Evolutionary conservation across 1,284 basidiomycete genomes (phyloP), one percentile per base, ranked within the genome.

Genomic region (Cystobasidium sp.): DNA sequence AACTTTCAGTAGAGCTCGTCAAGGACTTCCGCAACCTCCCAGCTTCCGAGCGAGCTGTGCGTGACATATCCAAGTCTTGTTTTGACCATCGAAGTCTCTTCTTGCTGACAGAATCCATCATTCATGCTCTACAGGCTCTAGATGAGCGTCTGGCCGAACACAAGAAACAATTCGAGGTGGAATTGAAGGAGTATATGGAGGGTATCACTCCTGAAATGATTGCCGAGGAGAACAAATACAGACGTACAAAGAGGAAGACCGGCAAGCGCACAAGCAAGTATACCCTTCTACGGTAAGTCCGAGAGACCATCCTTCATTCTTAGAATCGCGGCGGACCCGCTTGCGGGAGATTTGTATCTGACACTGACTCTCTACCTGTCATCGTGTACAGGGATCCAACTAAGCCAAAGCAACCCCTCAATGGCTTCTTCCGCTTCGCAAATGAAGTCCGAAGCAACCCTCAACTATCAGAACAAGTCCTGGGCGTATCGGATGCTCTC

Each of bases 151-250:
- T 80, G 44, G 77, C 78, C 18, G 78, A 80, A 59, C 77, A 78
- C 47, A 81, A 81, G 75, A 78, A 78, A 68, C 74, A 79, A 55
- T 82, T 80, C 78, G 81, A 82, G 71, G 71, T 62, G 18, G 81
- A 82, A 44, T 78, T 82, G 77, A 76, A 78, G 2, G 78, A 73
- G 12, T 82, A 81, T 80, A 78, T 79, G 71, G 64, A 78, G 44
- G 79, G 76, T 41, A 75, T 82, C 39, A 82, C 81, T 10, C 82
- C 82, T 22, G 81, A 82, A 55, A 81, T 82, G 75, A 82, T 82
- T 59, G 77, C 78, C 47, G 79, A 79, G 47, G 81, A 82, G 78
- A 82, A 82, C 75, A 68, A 79, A 53, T 81, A 79, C 73, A 78
- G 82, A 51, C 77, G 81, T 0, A 78, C 78, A 75, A 76, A 79